phyloP scores from a whole-genome alignment of 139 green algal genomes.

The Asterochloris erici region DNA sequence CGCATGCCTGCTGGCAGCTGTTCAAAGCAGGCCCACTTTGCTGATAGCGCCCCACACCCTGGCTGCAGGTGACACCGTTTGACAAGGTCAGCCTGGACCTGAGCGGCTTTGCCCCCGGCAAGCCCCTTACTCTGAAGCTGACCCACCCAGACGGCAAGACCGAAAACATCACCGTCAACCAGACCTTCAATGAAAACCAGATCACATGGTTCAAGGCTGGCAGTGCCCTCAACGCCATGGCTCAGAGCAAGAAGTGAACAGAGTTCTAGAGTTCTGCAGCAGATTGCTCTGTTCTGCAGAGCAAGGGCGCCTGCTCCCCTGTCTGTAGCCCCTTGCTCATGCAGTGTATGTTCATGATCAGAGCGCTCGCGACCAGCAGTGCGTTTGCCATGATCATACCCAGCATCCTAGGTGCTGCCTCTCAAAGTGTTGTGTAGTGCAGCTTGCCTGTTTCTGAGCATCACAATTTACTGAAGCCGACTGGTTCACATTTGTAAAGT shows the following conservation, averaged over 20 bases:
- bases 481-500: too few species aligned
- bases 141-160: conserved; percentile 75
- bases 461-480: too few species aligned
- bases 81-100: conserved; percentile 84
- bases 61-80: conserved; percentile 34
- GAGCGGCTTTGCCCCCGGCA: conserved; percentile 71
- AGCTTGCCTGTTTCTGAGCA: too few species aligned
- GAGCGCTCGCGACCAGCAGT: too few species aligned
- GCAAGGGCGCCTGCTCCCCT: too few species aligned
- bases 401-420: too few species aligned
- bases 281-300: not conserved
- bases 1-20: not conserved
- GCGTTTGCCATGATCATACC: too few species aligned
- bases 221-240: conserved; percentile 89
- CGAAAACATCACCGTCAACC: conserved; percentile 85
- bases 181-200: conserved; percentile 96
- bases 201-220: conserved; percentile 93
- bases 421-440: too few species aligned
- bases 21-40: not conserved
- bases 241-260: conserved; percentile 22
- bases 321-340: too few species aligned
- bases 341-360: too few species aligned
- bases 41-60: not conserved
- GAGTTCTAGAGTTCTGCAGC: not conserved
- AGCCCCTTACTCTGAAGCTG: conserved; percentile 73